Conservation (phyloP, 2,329 filamentous ascomycete genomes). For the Cladosporium phlei region DNA sequence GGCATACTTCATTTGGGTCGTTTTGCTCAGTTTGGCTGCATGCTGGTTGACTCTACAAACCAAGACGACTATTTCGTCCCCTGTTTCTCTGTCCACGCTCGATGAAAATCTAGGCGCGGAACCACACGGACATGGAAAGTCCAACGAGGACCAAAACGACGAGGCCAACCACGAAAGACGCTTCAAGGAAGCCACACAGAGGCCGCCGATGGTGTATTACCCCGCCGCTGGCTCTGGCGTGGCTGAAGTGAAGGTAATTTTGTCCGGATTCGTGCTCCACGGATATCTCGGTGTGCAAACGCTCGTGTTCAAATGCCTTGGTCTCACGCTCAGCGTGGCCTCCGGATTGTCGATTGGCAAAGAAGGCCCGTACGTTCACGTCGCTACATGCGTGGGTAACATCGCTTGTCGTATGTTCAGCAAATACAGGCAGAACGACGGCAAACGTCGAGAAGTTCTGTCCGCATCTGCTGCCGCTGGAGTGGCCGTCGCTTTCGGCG, state of each 20-base stretch:
- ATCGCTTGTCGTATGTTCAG: constrained; percentile 88
- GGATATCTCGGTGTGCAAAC: constrained; percentile 89
- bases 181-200: constrained; percentile 35
- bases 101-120: constrained; percentile 87
- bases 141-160: constrained; percentile 36
- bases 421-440: constrained; percentile 93
- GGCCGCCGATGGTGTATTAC: constrained; percentile 84
- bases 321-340: constrained; percentile 79
- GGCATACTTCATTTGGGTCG: constrained; percentile 68
- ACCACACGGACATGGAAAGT: constrained; percentile 34
- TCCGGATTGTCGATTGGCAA: constrained; percentile 93
- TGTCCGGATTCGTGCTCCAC: constrained; percentile 96
- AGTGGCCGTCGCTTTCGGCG: constrained; percentile 90
- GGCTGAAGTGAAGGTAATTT: constrained; percentile 92
- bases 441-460: constrained; percentile 87
- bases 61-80: constrained; percentile 90
- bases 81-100: constrained; percentile 77
- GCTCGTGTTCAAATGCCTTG: constrained; percentile 76
- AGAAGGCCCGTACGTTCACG: constrained; percentile 95
- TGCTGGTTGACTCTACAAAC: constrained; percentile 80
- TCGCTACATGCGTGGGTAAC: constrained; percentile 91
- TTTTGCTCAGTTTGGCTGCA: constrained; percentile 64
- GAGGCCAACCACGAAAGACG: constrained; percentile 37
- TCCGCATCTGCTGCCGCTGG: constrained; percentile 88
- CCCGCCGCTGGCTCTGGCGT: constrained; percentile 94